These are phyloP conservation scores for Suillus tomentosus DNA, from an alignment of 768 basidiomycete genomes.

Conservation along the genomic window DNA sequence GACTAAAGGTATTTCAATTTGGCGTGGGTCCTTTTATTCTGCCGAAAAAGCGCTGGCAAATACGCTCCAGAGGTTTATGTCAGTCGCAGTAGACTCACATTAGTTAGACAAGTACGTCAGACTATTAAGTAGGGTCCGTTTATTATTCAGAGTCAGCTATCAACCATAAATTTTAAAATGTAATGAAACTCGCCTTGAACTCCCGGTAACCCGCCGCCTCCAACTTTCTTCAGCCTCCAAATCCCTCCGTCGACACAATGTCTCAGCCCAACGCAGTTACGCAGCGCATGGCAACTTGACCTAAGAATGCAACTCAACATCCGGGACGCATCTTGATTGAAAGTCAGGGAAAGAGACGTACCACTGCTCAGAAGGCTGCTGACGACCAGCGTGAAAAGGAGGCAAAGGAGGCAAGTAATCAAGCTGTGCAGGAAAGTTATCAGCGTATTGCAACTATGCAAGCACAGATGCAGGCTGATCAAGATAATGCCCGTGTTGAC, in stretches of 20 bases:
- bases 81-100: too few species aligned
- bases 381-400: slow-evolving; percentile 13
- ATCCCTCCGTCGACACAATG: background rate
- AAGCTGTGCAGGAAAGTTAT: slow-evolving; percentile 3
- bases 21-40: too few species aligned
- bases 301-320: slow-evolving; percentile 11
- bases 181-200: background rate
- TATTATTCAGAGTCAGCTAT: too few species aligned
- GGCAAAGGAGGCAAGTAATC: slow-evolving; percentile 7
- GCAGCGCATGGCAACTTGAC: background rate
- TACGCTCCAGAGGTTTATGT: too few species aligned
- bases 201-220: background rate
- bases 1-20: too few species aligned
- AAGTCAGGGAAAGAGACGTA: slow-evolving; percentile 8
- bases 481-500: background rate
- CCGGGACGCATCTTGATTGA: slow-evolving; percentile 7
- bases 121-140: too few species aligned
- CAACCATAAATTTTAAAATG: too few species aligned
- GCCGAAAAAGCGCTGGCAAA: too few species aligned
- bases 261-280: background rate
- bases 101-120: too few species aligned
- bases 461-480: slow-evolving; percentile 5
- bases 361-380: slow-evolving; percentile 15
- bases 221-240: background rate
- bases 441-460: slow-evolving; percentile 10